Evolutionary conservation across 257 asterid genomes (phyloP).

Genomic region (Misopates orontium): DNA sequence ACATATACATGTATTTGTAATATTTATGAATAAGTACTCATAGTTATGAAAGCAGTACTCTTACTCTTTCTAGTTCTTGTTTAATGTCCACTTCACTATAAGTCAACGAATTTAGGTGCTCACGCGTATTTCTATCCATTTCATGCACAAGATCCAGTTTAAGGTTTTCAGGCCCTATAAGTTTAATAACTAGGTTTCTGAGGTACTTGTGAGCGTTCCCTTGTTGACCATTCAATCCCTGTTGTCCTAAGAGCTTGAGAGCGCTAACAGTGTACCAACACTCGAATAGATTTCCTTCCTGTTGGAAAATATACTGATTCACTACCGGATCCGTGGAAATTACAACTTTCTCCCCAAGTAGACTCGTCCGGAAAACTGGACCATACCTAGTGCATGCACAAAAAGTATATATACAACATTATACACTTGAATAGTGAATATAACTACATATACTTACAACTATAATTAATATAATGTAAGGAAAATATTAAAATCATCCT

Average conservation of each 20-base stretch:
- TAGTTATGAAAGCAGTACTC: too few relatives aligned
- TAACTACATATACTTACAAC: too few relatives aligned
- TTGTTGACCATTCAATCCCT: slow-evolving; percentile 69
- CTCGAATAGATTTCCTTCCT: slow-evolving; percentile 68
- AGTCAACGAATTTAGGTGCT: too few relatives aligned
- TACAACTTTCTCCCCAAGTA: slow-evolving; percentile 68
- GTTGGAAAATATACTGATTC: slow-evolving; percentile 66
- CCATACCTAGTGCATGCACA: slow-evolving; percentile 83
- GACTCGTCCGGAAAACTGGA: slow-evolving; percentile 65
- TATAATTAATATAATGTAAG: too few relatives aligned
- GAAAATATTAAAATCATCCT: too few relatives aligned
- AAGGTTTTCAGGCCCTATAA: slow-evolving; percentile 73
- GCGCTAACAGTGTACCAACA: slow-evolving; percentile 88
- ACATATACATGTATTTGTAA: too few relatives aligned
- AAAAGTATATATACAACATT: too few relatives aligned
- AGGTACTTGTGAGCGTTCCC: slow-evolving; percentile 84
- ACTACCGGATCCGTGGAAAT: slow-evolving; percentile 78
- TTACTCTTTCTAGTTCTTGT: too few relatives aligned
- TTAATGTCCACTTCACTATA: too few relatives aligned
- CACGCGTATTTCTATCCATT: too few relatives aligned
- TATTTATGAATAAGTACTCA: too few relatives aligned
- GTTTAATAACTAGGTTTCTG: slow-evolving; percentile 69
- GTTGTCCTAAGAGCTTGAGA: slow-evolving; percentile 68
- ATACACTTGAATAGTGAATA: too few relatives aligned
- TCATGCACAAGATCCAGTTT: slow-evolving; percentile 18